phyloP scores from a whole-genome alignment of 2,329 filamentous ascomycete genomes.

The Arthroderma sp. region DNA sequence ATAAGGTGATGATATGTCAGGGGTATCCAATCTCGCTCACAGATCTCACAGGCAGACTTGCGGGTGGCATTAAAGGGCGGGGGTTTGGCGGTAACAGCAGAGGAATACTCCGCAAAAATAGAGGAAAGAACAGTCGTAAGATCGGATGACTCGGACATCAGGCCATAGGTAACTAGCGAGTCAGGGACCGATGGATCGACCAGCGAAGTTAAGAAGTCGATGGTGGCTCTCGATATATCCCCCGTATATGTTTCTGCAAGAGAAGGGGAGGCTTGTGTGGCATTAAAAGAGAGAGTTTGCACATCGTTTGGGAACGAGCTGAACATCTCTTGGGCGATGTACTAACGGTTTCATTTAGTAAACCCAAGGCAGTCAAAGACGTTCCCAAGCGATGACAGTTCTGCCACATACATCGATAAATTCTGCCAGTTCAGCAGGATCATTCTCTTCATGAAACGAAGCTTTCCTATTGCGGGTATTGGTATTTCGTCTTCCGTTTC shows the following conservation, averaged over 20 bases:
- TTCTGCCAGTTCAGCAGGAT: conserved; percentile 60
- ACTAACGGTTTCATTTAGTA: conserved; percentile 33
- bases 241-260: conserved; percentile 47
- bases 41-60: conserved; percentile 58
- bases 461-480: conserved; percentile 11
- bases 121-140: conserved; percentile 49
- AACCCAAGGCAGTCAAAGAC: conserved; percentile 4
- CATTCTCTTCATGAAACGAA: conserved; percentile 18
- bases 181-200: conserved; percentile 53
- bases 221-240: conserved; percentile 43
- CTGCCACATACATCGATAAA: conserved; percentile 52
- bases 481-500: conserved; percentile 13
- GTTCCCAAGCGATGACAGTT: not conserved
- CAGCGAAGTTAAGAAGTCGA: conserved; percentile 41
- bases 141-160: conserved; percentile 42
- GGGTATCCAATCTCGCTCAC: conserved; percentile 59
- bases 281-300: conserved; percentile 49
- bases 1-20: conserved; percentile 79
- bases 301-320: conserved; percentile 49
- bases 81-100: conserved; percentile 46
- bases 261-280: conserved; percentile 38
- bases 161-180: conserved; percentile 54
- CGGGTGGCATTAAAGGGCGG: conserved; percentile 51
- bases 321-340: conserved; percentile 61
- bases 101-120: conserved; percentile 52